Evolutionary conservation across 345 rosid species (phyloP).

Genomic region (Microcos paniculata): DNA sequence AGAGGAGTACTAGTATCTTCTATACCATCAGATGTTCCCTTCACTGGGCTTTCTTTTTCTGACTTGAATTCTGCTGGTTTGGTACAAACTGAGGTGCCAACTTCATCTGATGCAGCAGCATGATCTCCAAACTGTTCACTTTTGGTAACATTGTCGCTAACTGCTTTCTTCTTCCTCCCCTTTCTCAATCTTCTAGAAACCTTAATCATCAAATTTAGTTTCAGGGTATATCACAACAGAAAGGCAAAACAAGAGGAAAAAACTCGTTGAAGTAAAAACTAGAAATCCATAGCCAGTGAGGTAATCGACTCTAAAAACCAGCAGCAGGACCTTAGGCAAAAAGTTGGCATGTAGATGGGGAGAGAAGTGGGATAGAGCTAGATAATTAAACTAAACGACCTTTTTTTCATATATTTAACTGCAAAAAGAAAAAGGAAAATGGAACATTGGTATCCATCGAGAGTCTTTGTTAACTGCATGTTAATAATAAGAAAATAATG

Average conservation of each 20-base stretch:
- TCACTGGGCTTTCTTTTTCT: conserved; percentile 28
- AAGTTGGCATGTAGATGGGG: background rate
- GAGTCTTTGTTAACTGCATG: background rate
- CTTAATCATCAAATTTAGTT: conserved; percentile 39
- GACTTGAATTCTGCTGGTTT: conserved; percentile 20
- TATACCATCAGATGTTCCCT: conserved; percentile 28
- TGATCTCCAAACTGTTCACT: conserved; percentile 37
- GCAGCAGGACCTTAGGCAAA: background rate
- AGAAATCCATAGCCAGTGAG: background rate
- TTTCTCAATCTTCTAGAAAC: conserved; percentile 83
- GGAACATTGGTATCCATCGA: background rate
- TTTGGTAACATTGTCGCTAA: conserved; percentile 35
- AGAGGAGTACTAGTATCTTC: conserved; percentile 16
- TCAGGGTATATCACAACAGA: conserved; percentile 8
- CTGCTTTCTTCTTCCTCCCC: conserved; percentile 52
- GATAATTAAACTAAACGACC: background rate
- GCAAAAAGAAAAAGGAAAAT: background rate
- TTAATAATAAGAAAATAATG: background rate
- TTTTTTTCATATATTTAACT: background rate
- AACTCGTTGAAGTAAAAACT: background rate
- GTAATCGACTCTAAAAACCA: background rate
- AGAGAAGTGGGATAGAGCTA: background rate
- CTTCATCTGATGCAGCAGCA: conserved; percentile 34
- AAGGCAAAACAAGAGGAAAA: background rate
- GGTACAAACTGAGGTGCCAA: conserved; percentile 31